phyloP scores from a whole-genome alignment of 1,139 yeast genomes.

The Blastobotrys aristatus region DNA sequence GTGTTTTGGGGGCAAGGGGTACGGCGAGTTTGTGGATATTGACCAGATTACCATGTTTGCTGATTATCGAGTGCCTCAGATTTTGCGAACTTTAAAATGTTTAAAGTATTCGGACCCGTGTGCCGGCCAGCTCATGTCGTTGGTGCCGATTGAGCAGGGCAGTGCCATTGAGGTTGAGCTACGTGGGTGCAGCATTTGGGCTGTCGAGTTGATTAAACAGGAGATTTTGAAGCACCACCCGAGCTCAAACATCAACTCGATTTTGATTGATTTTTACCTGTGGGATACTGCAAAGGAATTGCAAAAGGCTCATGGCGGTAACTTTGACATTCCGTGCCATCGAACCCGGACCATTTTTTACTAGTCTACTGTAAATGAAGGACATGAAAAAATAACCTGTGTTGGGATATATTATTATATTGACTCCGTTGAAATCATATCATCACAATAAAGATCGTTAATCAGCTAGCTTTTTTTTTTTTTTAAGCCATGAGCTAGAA shows the following conservation, averaged over 20 bases:
- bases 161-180: constrained; percentile 38
- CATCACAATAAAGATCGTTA: background rate
- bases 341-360: constrained; percentile 38
- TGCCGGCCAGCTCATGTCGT: constrained; percentile 21
- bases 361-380: constrained; percentile 20
- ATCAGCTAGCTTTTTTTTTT: no score
- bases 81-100: constrained; percentile 36
- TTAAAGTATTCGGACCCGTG: constrained; percentile 33
- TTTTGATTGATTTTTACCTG: constrained; percentile 39
- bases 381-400: no score
- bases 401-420: no score
- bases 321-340: constrained; percentile 34
- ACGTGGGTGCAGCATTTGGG: constrained; percentile 40
- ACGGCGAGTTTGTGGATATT: constrained; percentile 38
- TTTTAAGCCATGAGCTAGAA: no score
- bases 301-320: constrained; percentile 27
- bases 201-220: constrained; percentile 36
- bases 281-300: constrained; percentile 43
- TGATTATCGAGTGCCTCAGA: constrained; percentile 44
- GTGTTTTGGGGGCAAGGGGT: constrained; percentile 36
- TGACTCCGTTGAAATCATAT: no score
- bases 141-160: constrained; percentile 28
- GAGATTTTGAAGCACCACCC: constrained; percentile 26
- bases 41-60: constrained; percentile 43
- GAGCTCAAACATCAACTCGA: constrained; percentile 32